Base-by-base conservation (phyloP, 1,284 basidiomycete genomes). In the Ustilago nuda region DNA sequence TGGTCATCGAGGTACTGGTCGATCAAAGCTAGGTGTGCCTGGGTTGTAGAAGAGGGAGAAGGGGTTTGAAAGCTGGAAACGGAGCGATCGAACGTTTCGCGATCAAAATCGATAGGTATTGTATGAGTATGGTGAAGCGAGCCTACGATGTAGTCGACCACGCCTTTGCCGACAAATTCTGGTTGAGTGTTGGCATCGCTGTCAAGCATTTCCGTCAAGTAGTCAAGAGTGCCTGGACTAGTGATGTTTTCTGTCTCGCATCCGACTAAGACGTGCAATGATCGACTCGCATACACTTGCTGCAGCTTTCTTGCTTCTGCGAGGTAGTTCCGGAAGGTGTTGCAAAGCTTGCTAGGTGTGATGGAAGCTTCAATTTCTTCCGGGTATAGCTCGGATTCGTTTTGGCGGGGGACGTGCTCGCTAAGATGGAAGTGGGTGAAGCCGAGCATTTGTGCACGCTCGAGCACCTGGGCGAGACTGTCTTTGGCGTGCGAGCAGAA, bases 201-300 rank as follows among this genome's bases (percentile, higher is more conserved):
- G 17, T 88, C 85, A 45, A 98, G 88, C 7, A 88, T 72, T 0
- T 36, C 5, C 11, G 79, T 70, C 7, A 89, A 84, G 19, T 87
- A 86, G 70, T 89, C 88, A 32, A 94, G 36, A 56, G 56, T 88
- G 85, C 94, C 93, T 9, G 88, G 81, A 5, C 86, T 62, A 6
- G 92, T 91, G 85, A 98, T 94, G 86, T 90, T 91, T 82, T 99
- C 97, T 8, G 95, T 96, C 87, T 99, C 97, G 51, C 97, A 89
- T 8, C 96, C 96, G 60, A 98, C 91, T 43, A 98, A 88, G 17
- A 99, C 88, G 27, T 88, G 88, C 79, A 98, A 93, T 1, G 43
- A 48, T 1, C 30, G 39, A 1, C 13, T 7, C 8, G 32, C 41
- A 37, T 80, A 73, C 4, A 73, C 61, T 0, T 66, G 59, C 80